Evolutionary conservation across 202 grass and related monocot species (phyloP), one percentile per base, ranked within the genome.

Genomic region (Hordeum pubiflorum): DNA sequence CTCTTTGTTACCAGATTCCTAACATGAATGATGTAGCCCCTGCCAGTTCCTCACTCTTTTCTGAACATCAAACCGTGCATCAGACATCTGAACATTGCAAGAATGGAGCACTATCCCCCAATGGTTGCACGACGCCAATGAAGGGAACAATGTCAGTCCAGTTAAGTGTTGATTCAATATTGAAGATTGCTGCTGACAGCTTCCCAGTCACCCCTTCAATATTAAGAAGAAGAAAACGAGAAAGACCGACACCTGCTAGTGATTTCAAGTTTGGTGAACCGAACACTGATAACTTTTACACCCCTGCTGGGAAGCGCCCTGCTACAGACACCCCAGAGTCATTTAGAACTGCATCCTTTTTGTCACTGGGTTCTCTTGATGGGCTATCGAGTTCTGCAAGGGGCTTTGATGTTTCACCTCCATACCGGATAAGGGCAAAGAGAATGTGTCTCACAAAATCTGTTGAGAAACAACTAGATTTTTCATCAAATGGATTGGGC

Each of bases 381-480:
- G 78, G 40, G 34, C 72, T 75, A 40, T 36, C 60, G 9, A 71
- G 61, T 79, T 78, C 65, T 61, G 63, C 44, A 48, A 87, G 87
- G 80, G 86, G 74, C 58, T 86, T 82, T 75, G 80, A 84, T 87
- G 65, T 89, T 84, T 93, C 97, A 72, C 97, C 97, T 82, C 87
- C 81, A 5, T 96, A 99, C 87, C 86, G 82, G 85, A 89, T 89
- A 75, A 89, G 84, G 72, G 77, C 80, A 67, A 93, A 99, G 85
- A 89, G 92, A 85, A 87, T 87, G 66, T 75, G 77, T 36, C 81
- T 81, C 20, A 82, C 57, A 44, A 99, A 89, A 93, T 77, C 87
- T 56, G 85, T 99, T 62, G 91, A 93, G 87, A 96, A 96, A 81
- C 86, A 91, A 64, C 87, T 99, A 34, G 89, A 93, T 96, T 99